Evolutionary conservation across 179 eudicot genomes (phyloP), one percentile per base, ranked within the genome.

Genomic region (Nepenthes alata): DNA sequence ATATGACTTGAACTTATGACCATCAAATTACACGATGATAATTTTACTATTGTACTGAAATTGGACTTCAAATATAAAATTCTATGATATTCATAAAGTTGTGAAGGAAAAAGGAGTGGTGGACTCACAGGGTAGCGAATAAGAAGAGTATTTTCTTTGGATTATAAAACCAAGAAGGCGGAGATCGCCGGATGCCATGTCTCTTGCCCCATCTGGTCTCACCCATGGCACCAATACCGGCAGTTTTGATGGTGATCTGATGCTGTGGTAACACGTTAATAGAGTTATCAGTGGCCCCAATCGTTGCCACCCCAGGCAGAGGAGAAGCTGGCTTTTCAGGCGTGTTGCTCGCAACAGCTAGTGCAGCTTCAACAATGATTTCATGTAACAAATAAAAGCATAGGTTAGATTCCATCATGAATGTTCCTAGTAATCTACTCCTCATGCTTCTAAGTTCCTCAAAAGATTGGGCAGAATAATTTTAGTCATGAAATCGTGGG

Each of bases 101-200:
- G 25, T 0, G 14, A 35, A 7, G n/a, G 6, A 15, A 13, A 2
- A 37, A 41, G 2, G 41, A 36, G 48, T 2, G 39, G 37, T 11
- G 64, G 58, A 78, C 98, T 77, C 74, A 91, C 98, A 91, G 61
- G 36, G 96, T 88, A 62, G 98, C 98, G 56, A 88, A 86, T 74
- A 88, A 68, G 67, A 91, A 58, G 49, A 88, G 69, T 60, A 91
- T 78, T 72, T 77, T 79, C 64, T 78, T 82, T 0, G 98, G 96
- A 47, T 83, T 74, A 55, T 67, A 45, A 51, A 69, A 64, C 86
- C 88, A 78, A 5, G 78, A 39, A 37, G 69, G 44, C n/a, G 82
- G 35, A 6, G 96, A 70, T 10, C 96, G 89, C 52, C 71, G 71
- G 72, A 83, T 78, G 56, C 84, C 78, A 25, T 61, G 9, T 60